phyloP scores from a whole-genome alignment of 2,329 filamentous ascomycete genomes.

The Curvularia hawaiiensis region DNA sequence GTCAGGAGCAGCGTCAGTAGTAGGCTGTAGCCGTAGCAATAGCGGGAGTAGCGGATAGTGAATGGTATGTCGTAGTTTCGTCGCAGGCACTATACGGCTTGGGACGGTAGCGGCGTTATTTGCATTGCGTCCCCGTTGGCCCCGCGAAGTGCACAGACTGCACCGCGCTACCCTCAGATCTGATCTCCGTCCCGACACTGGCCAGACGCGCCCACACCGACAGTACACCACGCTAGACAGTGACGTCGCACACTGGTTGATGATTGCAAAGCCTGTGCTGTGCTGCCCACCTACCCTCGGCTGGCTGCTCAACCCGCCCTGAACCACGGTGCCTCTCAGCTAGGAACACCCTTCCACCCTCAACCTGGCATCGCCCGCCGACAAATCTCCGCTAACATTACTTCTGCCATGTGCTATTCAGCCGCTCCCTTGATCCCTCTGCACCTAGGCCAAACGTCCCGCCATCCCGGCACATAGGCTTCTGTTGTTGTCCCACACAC shows the following conservation, averaged over 20 bases:
- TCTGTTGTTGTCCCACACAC: background rate
- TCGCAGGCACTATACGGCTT: constrained; percentile 16
- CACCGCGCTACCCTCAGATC: constrained; percentile 18
- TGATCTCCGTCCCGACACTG: constrained; percentile 14
- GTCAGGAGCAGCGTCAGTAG: background rate
- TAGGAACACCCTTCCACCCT: constrained; percentile 3
- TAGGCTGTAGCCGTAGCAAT: background rate
- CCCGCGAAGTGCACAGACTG: constrained; percentile 28
- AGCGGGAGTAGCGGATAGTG: constrained; percentile 10
- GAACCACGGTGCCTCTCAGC: background rate
- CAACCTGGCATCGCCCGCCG: constrained; percentile 8
- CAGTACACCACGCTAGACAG: constrained; percentile 1
- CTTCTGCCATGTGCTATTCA: constrained; percentile 13
- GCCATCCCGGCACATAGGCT: constrained; percentile 12
- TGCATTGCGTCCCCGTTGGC: constrained; percentile 25
- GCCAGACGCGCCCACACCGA: constrained; percentile 2
- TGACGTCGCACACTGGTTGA: constrained; percentile 4
- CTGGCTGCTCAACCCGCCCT: constrained; percentile 1
- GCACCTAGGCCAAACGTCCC: constrained; percentile 6
- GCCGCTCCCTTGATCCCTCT: constrained; percentile 1
- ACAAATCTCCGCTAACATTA: constrained; percentile 15
- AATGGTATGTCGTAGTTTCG: constrained; percentile 8
- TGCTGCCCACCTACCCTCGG: background rate
- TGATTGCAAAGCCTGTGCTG: background rate
- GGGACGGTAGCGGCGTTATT: constrained; percentile 24